These are phyloP conservation scores for Odonthalia washingtoniensis DNA, from an alignment of 31 red algal species.

Conservation along the genomic window DNA sequence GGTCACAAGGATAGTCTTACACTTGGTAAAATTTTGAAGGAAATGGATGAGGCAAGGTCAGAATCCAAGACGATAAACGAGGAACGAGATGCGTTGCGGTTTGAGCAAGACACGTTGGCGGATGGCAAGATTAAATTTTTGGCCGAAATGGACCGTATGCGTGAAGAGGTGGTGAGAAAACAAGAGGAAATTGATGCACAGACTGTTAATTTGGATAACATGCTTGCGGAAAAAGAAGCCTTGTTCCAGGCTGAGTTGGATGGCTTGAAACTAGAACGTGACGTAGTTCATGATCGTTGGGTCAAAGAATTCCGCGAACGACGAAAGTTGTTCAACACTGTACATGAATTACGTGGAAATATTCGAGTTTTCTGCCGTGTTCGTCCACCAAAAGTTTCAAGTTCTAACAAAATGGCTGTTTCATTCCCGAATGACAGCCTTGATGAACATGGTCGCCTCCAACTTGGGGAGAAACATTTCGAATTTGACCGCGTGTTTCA, in stretches of 20 bases:
- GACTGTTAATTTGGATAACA: constrained; percentile 58
- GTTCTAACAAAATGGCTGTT: constrained; percentile 21
- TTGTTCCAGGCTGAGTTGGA: constrained; percentile 21
- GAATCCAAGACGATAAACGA: background rate
- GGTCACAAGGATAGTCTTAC: too few species aligned
- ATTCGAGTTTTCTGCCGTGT: constrained; percentile 99
- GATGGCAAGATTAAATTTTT: too few species aligned
- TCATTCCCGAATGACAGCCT: constrained; percentile 69
- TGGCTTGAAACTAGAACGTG: constrained; percentile 42
- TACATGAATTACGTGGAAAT: constrained; percentile 93
- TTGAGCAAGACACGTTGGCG: too few species aligned
- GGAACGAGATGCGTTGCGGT: background rate
- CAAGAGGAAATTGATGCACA: constrained; percentile 60
- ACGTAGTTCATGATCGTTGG: constrained; percentile 46
- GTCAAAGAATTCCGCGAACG: constrained; percentile 66
- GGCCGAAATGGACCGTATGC: background rate
- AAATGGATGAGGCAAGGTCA: background rate
- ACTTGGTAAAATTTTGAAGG: too few species aligned
- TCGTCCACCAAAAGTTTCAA: constrained; percentile 68
- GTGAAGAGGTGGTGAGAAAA: background rate
- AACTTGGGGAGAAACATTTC: constrained; percentile 58
- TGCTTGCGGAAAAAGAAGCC: constrained; percentile 65
- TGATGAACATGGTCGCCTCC: constrained; percentile 49
- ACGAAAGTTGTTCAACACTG: constrained; percentile 78
- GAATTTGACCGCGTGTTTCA: constrained; percentile 95